These are phyloP conservation scores for Euryodendron excelsum DNA, from an alignment of 148 eudicot species.

Conservation along the genomic window DNA sequence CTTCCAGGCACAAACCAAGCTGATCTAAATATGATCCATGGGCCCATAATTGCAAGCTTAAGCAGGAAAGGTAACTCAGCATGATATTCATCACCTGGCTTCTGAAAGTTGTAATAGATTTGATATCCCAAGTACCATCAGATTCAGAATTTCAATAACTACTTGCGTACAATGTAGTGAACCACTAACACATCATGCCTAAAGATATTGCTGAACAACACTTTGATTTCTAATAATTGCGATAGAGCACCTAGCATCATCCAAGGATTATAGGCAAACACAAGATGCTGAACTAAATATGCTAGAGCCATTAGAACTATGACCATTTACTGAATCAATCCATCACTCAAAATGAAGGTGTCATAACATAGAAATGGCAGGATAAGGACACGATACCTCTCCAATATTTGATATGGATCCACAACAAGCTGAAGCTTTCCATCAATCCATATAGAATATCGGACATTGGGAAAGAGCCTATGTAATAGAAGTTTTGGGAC, in stretches of 20 bases:
- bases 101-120: neutral
- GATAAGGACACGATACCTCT: conserved; percentile 42
- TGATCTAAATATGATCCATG: neutral
- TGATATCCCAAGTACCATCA: neutral
- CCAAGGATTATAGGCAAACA: neutral
- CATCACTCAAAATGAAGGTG: neutral
- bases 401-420: conserved; percentile 84
- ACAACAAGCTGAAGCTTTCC: conserved; percentile 89
- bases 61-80: neutral
- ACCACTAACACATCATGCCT: neutral
- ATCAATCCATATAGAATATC: conserved; percentile 86
- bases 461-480: conserved; percentile 75
- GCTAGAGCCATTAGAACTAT: conserved; percentile 1
- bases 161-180: neutral
- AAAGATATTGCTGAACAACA: neutral
- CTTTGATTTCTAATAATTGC: neutral
- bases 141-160: neutral
- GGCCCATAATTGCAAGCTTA: neutral
- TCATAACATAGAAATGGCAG: conserved; percentile 1
- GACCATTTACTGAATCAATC: neutral
- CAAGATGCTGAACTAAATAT: neutral
- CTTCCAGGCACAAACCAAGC: neutral
- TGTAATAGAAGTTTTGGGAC: conserved; percentile 87
- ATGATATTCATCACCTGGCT: neutral
- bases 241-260: neutral